Percentiles rank a stretch among this genome's conserved stretches.
Conservation (phyloP, 352 stramenopile genomes). For the Phytophthora vignae region DNA sequence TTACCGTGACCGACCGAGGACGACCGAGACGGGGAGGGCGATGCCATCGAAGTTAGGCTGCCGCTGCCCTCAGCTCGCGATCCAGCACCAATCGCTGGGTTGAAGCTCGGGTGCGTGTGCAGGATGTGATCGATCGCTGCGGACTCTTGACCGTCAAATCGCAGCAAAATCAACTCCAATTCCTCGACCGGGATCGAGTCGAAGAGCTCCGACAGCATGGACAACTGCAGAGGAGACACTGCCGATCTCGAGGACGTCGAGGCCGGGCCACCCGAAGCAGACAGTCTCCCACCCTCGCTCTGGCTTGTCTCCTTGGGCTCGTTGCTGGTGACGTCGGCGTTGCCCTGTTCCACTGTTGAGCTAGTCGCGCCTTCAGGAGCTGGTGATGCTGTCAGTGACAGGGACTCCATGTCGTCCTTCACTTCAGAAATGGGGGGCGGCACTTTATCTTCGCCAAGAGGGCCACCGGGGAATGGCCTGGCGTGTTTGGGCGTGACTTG, state of each 20-base stretch:
- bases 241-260: slow-evolving; percentile 11
- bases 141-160: slow-evolving; percentile 58
- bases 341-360: slow-evolving; percentile 34
- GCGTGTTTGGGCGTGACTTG: slow-evolving; percentile 74
- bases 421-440: slow-evolving; percentile 18
- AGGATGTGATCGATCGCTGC: slow-evolving; percentile 75
- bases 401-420: slow-evolving; percentile 40
- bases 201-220: slow-evolving; percentile 77
- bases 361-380: slow-evolving; percentile 30
- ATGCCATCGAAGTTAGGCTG: slow-evolving; percentile 27
- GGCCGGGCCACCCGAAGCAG: slow-evolving; percentile 10
- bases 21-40: slow-evolving; percentile 32
- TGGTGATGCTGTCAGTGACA: slow-evolving; percentile 37
- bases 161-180: slow-evolving; percentile 59
- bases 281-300: slow-evolving; percentile 37
- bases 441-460: slow-evolving; percentile 43
- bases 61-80: slow-evolving; percentile 31
- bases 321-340: slow-evolving; percentile 15
- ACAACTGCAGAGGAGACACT: slow-evolving; percentile 66
- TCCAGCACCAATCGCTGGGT: slow-evolving; percentile 52
- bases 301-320: slow-evolving; percentile 41
- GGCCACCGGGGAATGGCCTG: slow-evolving; percentile 35
- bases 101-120: slow-evolving; percentile 74
- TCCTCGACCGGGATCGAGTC: slow-evolving; percentile 73
- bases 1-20: slow-evolving; percentile 37